Conservation (phyloP, 441 rosid genomes). For the Macaranga tanarius region DNA sequence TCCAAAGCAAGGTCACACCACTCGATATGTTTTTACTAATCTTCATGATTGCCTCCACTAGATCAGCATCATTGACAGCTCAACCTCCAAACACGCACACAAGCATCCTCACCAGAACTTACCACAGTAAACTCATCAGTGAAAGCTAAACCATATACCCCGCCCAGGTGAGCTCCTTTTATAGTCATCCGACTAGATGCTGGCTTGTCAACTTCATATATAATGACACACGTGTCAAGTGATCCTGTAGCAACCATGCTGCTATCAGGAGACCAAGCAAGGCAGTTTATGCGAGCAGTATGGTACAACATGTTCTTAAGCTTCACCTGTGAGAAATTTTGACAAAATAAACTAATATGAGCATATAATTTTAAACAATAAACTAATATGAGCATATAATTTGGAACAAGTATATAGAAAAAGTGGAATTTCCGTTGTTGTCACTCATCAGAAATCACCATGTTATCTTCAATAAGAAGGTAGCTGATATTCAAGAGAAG, state of each 20-base stretch:
- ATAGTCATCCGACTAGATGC: constrained; percentile 72
- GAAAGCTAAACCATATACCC: constrained; percentile 88
- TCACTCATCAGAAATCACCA: neutral
- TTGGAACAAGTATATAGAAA: neutral
- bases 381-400: neutral
- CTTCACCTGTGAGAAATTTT: constrained; percentile 49
- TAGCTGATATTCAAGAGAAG: neutral
- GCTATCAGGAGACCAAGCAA: constrained; percentile 95
- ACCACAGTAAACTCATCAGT: constrained; percentile 60
- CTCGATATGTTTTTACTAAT: neutral
- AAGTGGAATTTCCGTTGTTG: neutral
- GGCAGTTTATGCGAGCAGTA: constrained; percentile 90
- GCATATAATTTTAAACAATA: too few relatives aligned
- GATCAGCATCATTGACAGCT: constrained; percentile 37
- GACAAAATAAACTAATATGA: too few relatives aligned
- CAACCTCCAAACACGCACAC: constrained; percentile 80
- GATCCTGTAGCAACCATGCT: constrained; percentile 88
- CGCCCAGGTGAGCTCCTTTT: constrained; percentile 91
- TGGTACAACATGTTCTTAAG: constrained; percentile 95
- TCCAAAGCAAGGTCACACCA: constrained; percentile 10
- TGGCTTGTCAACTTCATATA: constrained; percentile 83
- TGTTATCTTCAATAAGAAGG: neutral
- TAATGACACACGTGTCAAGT: constrained; percentile 80
- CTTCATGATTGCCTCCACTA: neutral
- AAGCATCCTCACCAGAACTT: constrained; percentile 98